These are phyloP conservation scores for Macrophomina pseudophaseolina DNA, from an alignment of 2,329 filamentous ascomycete species.

Conservation along the genomic window DNA sequence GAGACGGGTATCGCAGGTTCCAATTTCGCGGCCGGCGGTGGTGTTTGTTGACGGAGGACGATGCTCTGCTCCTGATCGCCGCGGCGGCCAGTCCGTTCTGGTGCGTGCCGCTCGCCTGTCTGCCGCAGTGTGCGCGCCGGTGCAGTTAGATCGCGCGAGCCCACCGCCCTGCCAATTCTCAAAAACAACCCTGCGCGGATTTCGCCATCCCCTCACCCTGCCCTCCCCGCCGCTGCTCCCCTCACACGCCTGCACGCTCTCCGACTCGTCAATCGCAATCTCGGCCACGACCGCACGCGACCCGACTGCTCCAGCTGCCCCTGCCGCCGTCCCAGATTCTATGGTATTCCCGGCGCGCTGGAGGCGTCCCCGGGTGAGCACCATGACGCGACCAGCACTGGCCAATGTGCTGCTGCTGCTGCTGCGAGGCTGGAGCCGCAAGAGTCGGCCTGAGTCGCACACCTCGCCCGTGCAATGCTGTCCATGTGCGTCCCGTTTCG, in stretches of 20 bases:
- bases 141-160: constrained; percentile 18
- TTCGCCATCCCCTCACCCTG: constrained; percentile 14
- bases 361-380: constrained; percentile 18
- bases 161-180: constrained; percentile 16
- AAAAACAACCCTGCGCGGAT: constrained; percentile 14
- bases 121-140: constrained; percentile 5
- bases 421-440: constrained; percentile 15
- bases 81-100: not conserved
- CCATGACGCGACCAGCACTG: constrained; percentile 18
- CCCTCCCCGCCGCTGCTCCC: not conserved
- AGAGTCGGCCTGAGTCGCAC: constrained; percentile 13
- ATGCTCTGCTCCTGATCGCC: constrained; percentile 21
- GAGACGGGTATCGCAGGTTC: constrained; percentile 14
- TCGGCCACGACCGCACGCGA: constrained; percentile 14
- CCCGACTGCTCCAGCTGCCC: constrained; percentile 6
- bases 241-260: not conserved
- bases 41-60: not conserved
- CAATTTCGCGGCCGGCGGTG: constrained; percentile 16
- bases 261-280: constrained; percentile 24
- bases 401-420: constrained; percentile 14
- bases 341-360: constrained; percentile 17
- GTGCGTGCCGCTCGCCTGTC: not conserved
- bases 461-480: constrained; percentile 8
- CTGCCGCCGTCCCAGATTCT: constrained; percentile 2
- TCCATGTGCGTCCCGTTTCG: not conserved